phyloP scores from a whole-genome alignment of 768 basidiomycete species.

The Flagelloscypha sp. region DNA sequence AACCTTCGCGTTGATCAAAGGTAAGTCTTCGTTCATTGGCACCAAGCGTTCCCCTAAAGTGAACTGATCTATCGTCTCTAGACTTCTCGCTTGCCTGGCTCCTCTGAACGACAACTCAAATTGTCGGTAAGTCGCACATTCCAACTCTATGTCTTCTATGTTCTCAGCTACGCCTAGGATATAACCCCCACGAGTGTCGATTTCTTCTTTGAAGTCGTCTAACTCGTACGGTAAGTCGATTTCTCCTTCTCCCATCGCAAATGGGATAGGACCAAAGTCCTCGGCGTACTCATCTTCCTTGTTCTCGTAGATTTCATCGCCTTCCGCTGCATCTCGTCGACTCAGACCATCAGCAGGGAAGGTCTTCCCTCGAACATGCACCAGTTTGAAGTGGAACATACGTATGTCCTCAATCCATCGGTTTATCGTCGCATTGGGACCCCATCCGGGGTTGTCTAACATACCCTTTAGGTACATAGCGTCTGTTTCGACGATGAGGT shows the following conservation, averaged over 20 bases:
- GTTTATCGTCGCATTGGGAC: conserved; percentile 16
- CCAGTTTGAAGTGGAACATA: conserved; percentile 13
- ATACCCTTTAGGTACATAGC: conserved; percentile 17
- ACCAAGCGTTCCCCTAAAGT: background rate
- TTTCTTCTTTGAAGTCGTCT: conserved; percentile 8
- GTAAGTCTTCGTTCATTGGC: background rate
- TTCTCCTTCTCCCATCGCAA: too few species aligned
- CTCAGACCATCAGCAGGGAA: conserved; percentile 15
- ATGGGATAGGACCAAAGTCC: conserved; percentile 9
- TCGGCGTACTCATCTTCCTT: conserved; percentile 16
- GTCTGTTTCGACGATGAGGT: conserved; percentile 15
- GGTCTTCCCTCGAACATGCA: conserved; percentile 9
- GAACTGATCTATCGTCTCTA: background rate
- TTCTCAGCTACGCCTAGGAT: background rate
- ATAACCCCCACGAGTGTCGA: conserved; percentile 3
- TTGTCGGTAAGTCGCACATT: conserved; percentile 5
- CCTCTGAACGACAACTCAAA: conserved; percentile 1
- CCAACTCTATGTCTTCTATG: background rate
- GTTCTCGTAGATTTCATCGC: conserved; percentile 8
- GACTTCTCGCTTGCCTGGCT: background rate
- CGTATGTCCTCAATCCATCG: conserved; percentile 16
- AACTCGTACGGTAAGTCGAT: conserved; percentile 5
- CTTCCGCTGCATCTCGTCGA: conserved; percentile 9
- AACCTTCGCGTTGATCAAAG: too few species aligned
- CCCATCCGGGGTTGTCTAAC: conserved; percentile 17